These are phyloP conservation scores for Mycena pura DNA, from an alignment of 768 basidiomycete genomes.

Conservation along the genomic window DNA sequence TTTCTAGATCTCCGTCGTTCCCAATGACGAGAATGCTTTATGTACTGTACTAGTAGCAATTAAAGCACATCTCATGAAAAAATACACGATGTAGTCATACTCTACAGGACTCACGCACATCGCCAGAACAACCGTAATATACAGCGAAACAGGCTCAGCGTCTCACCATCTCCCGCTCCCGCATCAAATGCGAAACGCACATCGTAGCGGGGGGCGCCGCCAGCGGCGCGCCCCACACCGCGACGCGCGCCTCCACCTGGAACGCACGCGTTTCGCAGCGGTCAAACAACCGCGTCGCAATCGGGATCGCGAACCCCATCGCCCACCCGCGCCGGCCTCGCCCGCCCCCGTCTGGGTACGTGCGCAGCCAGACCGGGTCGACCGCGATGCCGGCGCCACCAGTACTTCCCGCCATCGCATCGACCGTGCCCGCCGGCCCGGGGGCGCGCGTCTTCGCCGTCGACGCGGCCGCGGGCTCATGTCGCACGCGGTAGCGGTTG, in stretches of 20 bases:
- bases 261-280: constrained; percentile 55
- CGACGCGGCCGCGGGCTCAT: constrained; percentile 16
- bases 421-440: constrained; percentile 19
- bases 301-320: constrained; percentile 52
- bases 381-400: too few relatives aligned
- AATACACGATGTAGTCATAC: too few relatives aligned
- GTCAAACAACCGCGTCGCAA: constrained; percentile 54
- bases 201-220: constrained; percentile 39
- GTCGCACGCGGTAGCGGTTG: constrained; percentile 16
- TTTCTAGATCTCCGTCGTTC: too few relatives aligned
- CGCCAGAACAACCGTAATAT: too few relatives aligned
- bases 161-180: constrained; percentile 44
- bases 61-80: too few relatives aligned
- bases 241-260: constrained; percentile 43
- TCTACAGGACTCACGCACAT: too few relatives aligned
- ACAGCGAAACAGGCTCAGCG: too few relatives aligned
- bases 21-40: too few relatives aligned
- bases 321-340: constrained; percentile 38
- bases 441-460: constrained; percentile 5
- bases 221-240: constrained; percentile 40
- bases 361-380: constrained; percentile 40
- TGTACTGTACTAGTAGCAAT: too few relatives aligned
- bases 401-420: constrained; percentile 26
- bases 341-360: constrained; percentile 9
- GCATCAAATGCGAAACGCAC: constrained; percentile 51